phyloP scores from a whole-genome alignment of 495 filamentous ascomycete genomes.

The Penicillium bovifimosum region DNA sequence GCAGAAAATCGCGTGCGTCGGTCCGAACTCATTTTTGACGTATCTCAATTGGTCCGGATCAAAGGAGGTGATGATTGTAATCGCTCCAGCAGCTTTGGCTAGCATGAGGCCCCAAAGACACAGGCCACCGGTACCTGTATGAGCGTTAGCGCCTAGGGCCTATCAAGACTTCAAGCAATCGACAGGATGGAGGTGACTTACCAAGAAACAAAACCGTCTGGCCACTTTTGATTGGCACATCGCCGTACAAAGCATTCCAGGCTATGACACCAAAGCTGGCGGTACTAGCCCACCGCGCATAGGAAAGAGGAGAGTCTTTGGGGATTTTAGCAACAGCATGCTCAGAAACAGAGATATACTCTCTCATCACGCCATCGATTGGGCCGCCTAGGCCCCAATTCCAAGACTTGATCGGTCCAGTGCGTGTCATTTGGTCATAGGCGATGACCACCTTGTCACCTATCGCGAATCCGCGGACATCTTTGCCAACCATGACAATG shows the following conservation, averaged over 20 bases:
- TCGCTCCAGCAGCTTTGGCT: constrained; percentile 67
- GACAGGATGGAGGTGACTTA: constrained; percentile 13
- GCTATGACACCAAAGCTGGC: constrained; percentile 55
- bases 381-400: constrained; percentile 56
- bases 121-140: constrained; percentile 60
- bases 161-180: not conserved
- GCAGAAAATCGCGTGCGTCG: not conserved
- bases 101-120: constrained; percentile 66
- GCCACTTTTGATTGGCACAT: constrained; percentile 46
- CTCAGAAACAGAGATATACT: constrained; percentile 59
- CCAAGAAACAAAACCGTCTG: constrained; percentile 64
- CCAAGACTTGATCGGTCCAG: constrained; percentile 35
- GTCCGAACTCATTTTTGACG: not conserved
- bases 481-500: constrained; percentile 56
- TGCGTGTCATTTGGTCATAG: constrained; percentile 64
- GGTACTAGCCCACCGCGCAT: constrained; percentile 54
- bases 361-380: constrained; percentile 58
- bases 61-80: constrained; percentile 42
- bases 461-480: constrained; percentile 51
- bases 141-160: not conserved
- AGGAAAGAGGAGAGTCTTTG: constrained; percentile 47
- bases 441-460: constrained; percentile 64
- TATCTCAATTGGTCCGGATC: not conserved
- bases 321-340: constrained; percentile 57
- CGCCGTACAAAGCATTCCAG: constrained; percentile 70